Evolutionary conservation across 2,329 filamentous ascomycete species (phyloP).

Genomic region (Fusarium solani-melongenae): DNA sequence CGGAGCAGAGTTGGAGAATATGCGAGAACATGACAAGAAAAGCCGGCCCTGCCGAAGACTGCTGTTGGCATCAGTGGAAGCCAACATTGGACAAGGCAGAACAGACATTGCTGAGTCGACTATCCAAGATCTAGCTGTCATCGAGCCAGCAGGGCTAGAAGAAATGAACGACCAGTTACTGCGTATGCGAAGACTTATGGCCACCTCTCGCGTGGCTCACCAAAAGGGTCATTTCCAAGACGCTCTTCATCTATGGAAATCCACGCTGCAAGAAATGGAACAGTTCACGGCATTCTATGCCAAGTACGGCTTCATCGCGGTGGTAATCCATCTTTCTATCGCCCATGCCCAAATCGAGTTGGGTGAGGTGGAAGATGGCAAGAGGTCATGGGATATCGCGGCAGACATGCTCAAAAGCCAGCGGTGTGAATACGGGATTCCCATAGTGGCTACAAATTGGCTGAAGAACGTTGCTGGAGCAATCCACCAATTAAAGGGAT

Average conservation of each 20-base stretch:
- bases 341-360: constrained; percentile 37
- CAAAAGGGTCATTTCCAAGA: constrained; percentile 9
- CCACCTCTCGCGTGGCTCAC: constrained; percentile 30
- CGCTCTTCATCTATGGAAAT: constrained; percentile 30
- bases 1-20: constrained; percentile 24
- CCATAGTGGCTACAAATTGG: constrained; percentile 38
- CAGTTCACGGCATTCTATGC: constrained; percentile 26
- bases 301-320: constrained; percentile 30
- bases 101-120: constrained; percentile 14
- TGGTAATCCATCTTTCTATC: constrained; percentile 36
- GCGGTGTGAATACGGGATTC: constrained; percentile 41
- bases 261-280: constrained; percentile 10
- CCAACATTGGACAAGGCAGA: constrained; percentile 4
- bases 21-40: constrained; percentile 8
- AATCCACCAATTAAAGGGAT: constrained; percentile 31
- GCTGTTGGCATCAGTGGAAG: constrained; percentile 30
- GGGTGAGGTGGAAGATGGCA: constrained; percentile 22
- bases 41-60: constrained; percentile 35
- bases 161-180: constrained; percentile 41
- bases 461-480: constrained; percentile 25
- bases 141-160: constrained; percentile 25
- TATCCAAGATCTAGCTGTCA: constrained; percentile 10
- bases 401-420: constrained; percentile 19
- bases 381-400: constrained; percentile 26
- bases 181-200: constrained; percentile 38